These are phyloP conservation scores for Alloteropsis semialata DNA, from an alignment of 176 grass and related monocot genomes.

Conservation along the genomic window DNA sequence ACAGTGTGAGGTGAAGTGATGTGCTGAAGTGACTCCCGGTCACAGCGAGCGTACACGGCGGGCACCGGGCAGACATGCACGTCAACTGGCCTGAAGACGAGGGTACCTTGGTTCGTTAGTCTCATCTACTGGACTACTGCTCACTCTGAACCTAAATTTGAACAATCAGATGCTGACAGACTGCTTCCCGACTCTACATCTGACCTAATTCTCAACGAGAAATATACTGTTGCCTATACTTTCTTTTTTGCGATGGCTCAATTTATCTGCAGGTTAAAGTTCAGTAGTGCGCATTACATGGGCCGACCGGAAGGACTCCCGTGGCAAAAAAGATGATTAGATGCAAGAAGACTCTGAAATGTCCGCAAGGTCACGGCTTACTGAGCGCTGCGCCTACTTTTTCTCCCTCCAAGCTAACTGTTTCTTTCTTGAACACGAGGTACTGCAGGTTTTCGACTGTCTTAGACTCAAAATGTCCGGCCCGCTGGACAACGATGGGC, in stretches of 20 bases:
- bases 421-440: background rate
- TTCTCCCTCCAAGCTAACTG: background rate
- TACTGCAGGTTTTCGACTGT: background rate
- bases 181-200: background rate
- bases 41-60: background rate
- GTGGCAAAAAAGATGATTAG: too few species aligned
- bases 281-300: background rate
- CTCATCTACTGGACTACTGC: background rate
- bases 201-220: conserved; percentile 10
- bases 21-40: background rate
- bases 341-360: too few species aligned
- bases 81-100: background rate
- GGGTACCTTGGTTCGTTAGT: background rate
- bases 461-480: background rate
- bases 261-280: background rate
- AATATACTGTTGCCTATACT: background rate
- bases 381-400: background rate
- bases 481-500: conserved; percentile 4
- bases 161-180: background rate
- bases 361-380: background rate
- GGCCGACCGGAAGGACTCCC: too few species aligned
- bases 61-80: background rate
- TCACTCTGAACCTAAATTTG: background rate
- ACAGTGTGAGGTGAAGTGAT: conserved; percentile 26
- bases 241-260: too few species aligned